These are phyloP conservation scores for Penicillium sp. DNA, from an alignment of 2,329 filamentous ascomycete species.

Conservation along the genomic window DNA sequence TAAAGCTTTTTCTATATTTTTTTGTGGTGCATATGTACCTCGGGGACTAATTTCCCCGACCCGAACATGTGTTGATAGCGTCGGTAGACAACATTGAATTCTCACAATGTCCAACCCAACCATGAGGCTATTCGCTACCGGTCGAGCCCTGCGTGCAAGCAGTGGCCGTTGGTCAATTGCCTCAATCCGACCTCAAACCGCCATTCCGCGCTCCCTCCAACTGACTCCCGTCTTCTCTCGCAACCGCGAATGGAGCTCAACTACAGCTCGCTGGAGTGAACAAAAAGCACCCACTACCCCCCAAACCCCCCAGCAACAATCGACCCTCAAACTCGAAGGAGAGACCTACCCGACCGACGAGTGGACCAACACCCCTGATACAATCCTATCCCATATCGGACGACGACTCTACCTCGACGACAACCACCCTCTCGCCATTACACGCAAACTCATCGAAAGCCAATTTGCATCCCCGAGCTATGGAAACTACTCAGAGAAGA, in stretches of 20 bases:
- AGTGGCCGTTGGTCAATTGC: conserved; percentile 37
- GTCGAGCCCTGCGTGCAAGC: conserved; percentile 40
- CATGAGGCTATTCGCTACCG: conserved; percentile 44
- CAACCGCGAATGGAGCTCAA: conserved; percentile 35
- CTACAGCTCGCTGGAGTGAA: conserved; percentile 26
- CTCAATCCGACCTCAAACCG: conserved; percentile 22
- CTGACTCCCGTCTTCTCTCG: conserved; percentile 16
- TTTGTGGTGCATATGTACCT: conserved; percentile 11
- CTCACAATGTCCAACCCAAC: conserved; percentile 2
- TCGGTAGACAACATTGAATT: conserved; percentile 1
- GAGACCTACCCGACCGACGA: conserved; percentile 66
- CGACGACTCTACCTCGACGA: conserved; percentile 85
- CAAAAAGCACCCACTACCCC: conserved; percentile 12
- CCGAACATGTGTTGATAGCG: conserved; percentile 21
- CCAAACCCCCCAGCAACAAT: conserved; percentile 6
- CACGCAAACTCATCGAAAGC: conserved; percentile 86
- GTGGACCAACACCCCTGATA: conserved; percentile 81
- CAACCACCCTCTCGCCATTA: conserved; percentile 88
- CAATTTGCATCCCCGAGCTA: conserved; percentile 74
- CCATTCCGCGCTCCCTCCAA: conserved; percentile 23
- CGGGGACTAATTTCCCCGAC: conserved; percentile 28
- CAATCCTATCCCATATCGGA: conserved; percentile 71
- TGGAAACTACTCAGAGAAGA: conserved; percentile 73
- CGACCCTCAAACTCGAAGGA: conserved; percentile 59
- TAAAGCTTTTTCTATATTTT: neutral